These are phyloP conservation scores for Chrysanthemum lavandulifolium DNA, from an alignment of 129 eudicot species.

Conservation along the genomic window DNA sequence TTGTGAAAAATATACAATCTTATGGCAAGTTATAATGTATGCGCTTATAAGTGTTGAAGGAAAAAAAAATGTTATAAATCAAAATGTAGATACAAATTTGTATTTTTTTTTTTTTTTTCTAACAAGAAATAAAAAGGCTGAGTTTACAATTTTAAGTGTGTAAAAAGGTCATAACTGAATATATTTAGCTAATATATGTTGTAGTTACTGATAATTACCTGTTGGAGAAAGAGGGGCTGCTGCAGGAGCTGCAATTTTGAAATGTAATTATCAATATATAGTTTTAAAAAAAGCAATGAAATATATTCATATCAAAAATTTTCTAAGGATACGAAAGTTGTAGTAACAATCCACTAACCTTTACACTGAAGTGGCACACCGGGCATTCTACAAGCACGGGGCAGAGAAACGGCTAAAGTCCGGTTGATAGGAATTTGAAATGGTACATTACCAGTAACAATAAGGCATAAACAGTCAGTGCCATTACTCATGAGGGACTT, in stretches of 20 bases:
- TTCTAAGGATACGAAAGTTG: not conserved
- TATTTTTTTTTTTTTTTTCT: no score
- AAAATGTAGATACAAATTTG: no score
- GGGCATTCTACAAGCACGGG: conserved; percentile 84
- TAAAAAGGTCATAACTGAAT: no score
- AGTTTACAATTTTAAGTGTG: no score
- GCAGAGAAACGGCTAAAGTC: conserved; percentile 62
- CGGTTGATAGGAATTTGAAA: conserved; percentile 72
- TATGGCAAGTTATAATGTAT: no score
- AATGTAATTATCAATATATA: not conserved
- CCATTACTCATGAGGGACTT: conserved; percentile 53
- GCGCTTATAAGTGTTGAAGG: no score
- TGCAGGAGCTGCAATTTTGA: conserved; percentile 48
- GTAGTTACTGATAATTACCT: conserved; percentile 21
- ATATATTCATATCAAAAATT: no score
- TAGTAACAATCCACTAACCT: conserved; percentile 28
- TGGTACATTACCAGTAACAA: conserved; percentile 65
- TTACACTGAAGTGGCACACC: conserved; percentile 85
- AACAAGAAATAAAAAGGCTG: no score
- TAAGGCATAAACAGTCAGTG: conserved; percentile 63
- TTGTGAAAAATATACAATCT: no score
- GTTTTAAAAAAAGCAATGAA: not conserved
- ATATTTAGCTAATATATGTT: not conserved
- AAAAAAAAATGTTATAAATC: no score
- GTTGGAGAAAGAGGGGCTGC: conserved; percentile 71